phyloP scores from a whole-genome alignment of 2,329 filamentous ascomycete genomes.

The Pseudocercospora macadamiae region DNA sequence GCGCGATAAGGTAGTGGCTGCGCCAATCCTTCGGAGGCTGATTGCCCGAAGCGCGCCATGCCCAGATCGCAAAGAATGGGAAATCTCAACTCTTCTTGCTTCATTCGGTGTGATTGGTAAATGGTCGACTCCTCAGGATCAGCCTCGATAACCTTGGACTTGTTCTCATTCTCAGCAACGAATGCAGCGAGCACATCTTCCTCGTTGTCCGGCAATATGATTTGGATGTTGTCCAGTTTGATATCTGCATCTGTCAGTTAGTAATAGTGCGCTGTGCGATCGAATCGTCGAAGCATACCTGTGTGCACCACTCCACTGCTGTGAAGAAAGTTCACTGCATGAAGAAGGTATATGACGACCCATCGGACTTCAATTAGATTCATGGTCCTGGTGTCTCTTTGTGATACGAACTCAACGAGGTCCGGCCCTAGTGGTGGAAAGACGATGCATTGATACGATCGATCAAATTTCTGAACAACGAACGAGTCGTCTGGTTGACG shows the following conservation, averaged over 20 bases:
- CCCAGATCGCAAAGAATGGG: conserved; percentile 15
- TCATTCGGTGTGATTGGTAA: conserved; percentile 7
- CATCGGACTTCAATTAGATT: conserved; percentile 3
- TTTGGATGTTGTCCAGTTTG: conserved; percentile 13
- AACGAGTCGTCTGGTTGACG: background rate
- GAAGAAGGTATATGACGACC: conserved; percentile 6
- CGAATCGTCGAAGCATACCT: background rate
- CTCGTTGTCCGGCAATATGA: conserved; percentile 11
- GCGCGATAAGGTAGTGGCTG: conserved; percentile 10
- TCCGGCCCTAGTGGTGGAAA: background rate
- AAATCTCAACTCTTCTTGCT: conserved; percentile 2
- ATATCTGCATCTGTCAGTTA: conserved; percentile 15
- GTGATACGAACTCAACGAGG: background rate
- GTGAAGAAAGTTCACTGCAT: conserved; percentile 11
- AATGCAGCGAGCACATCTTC: background rate
- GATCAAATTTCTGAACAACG: background rate
- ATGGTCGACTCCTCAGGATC: background rate
- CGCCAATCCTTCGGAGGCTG: background rate
- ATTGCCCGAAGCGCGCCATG: background rate
- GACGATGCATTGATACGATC: background rate
- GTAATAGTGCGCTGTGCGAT: background rate
- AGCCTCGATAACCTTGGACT: background rate
- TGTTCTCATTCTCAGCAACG: background rate
- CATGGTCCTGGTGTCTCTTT: background rate
- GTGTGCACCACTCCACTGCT: conserved; percentile 6